Conservation (phyloP, 2,329 filamentous ascomycete species). For the Botrytis deweyae region DNA sequence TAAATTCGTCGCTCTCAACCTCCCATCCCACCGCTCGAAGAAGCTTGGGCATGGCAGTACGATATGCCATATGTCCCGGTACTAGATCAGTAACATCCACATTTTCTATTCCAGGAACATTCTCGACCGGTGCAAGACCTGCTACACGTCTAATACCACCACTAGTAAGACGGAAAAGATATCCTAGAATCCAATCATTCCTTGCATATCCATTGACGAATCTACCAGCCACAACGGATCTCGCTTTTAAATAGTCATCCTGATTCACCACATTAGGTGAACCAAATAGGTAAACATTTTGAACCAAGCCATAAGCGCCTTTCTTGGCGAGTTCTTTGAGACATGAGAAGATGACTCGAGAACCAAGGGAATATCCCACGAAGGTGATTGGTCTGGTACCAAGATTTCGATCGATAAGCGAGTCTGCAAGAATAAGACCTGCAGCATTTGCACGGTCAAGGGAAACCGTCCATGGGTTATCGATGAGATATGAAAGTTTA, state of each 20-base stretch:
- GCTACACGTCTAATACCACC: constrained; percentile 89
- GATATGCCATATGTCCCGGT: constrained; percentile 94
- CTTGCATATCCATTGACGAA: constrained; percentile 93
- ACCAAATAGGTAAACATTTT: constrained; percentile 95
- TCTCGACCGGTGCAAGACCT: constrained; percentile 74
- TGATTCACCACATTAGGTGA: constrained; percentile 87
- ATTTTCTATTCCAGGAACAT: constrained; percentile 81
- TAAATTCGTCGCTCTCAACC: constrained; percentile 90
- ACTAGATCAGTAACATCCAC: constrained; percentile 83
- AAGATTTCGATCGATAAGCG: constrained; percentile 85
- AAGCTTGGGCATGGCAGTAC: constrained; percentile 83
- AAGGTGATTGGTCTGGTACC: constrained; percentile 89
- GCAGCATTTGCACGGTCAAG: constrained; percentile 84
- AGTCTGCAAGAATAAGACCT: constrained; percentile 91
- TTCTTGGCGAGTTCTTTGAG: constrained; percentile 81
- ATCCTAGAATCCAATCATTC: constrained; percentile 96
- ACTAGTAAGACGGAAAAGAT: constrained; percentile 90
- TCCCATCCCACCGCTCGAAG: constrained; percentile 87
- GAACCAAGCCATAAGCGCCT: constrained; percentile 81
- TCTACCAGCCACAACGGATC: constrained; percentile 83
- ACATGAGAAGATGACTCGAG: constrained; percentile 89
- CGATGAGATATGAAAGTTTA: constrained; percentile 92
- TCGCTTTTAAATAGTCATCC: constrained; percentile 80
- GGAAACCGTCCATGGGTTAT: constrained; percentile 98
- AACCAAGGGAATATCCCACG: constrained; percentile 90